These are phyloP conservation scores for Climacium dendroides DNA, from an alignment of 225 moss, liverwort and hornwort species.

Conservation along the genomic window DNA sequence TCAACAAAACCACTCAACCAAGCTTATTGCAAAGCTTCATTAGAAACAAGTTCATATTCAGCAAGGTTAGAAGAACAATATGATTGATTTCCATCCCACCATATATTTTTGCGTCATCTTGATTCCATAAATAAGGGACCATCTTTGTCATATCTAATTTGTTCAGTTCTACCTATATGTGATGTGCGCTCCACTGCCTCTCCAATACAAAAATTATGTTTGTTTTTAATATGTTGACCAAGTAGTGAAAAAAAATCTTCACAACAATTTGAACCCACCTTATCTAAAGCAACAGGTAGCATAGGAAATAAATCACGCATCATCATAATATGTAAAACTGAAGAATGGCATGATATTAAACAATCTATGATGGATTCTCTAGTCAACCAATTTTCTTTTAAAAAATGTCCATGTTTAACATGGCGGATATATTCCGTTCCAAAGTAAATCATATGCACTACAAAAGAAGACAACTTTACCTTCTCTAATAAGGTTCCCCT, in stretches of 20 bases:
- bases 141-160: background rate
- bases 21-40: background rate
- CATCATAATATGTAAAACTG: background rate
- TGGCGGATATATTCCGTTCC: background rate
- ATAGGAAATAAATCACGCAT: background rate
- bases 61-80: background rate
- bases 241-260: background rate
- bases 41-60: background rate
- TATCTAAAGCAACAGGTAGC: background rate
- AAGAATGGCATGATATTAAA: background rate
- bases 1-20: background rate
- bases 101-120: background rate
- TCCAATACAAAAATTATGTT: background rate
- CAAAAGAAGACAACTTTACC: background rate
- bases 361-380: too few species aligned
- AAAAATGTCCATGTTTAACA: background rate
- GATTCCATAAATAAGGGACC: background rate
- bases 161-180: background rate
- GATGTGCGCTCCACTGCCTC: too few species aligned
- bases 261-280: background rate
- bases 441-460: background rate
- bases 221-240: background rate
- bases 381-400: too few species aligned
- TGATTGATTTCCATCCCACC: background rate
- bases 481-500: background rate